phyloP scores from a whole-genome alignment of 208 protist genomes.

The Acanthamoeba sp. region DNA sequence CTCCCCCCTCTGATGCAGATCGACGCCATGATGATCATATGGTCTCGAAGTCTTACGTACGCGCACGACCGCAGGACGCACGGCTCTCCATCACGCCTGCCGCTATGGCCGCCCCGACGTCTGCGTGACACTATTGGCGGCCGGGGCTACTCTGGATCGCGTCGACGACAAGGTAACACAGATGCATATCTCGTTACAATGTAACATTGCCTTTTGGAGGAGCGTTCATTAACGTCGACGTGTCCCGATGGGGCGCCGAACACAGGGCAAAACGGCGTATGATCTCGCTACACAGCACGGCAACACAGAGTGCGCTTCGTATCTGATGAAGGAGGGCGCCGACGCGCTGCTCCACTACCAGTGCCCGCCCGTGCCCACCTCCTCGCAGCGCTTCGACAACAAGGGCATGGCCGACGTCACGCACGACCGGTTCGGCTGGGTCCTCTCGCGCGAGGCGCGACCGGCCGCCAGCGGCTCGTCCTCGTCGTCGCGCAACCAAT shows the following conservation, averaged over 20 bases:
- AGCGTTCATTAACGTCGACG: too few species aligned
- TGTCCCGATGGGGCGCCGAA: not conserved
- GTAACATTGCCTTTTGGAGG: too few species aligned
- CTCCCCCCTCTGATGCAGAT: too few species aligned
- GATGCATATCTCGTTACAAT: not conserved
- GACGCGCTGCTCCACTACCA: slow-evolving; percentile 48
- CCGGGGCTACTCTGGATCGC: slow-evolving; percentile 26
- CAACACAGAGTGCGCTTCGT: not conserved
- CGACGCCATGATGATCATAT: too few species aligned
- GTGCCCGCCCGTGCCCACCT: not conserved
- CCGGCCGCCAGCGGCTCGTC: not conserved
- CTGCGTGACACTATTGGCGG: not conserved
- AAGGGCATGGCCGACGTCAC: not conserved
- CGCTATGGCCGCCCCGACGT: not conserved
- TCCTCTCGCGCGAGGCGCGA: not conserved
- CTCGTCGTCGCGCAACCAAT: not conserved
- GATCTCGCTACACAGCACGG: slow-evolving; percentile 39
- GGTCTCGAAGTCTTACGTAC: too few species aligned
- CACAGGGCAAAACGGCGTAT: not conserved
- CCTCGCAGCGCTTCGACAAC: not conserved
- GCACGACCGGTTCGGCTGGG: slow-evolving; percentile 24
- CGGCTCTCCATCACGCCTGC: slow-evolving; percentile 5
- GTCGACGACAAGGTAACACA: slow-evolving; percentile 20
- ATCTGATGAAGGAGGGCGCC: slow-evolving; percentile 47
- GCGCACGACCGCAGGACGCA: slow-evolving; percentile 17